Conservation (phyloP, 1,284 basidiomycete species). For the Ceraceosorus guamensis region DNA sequence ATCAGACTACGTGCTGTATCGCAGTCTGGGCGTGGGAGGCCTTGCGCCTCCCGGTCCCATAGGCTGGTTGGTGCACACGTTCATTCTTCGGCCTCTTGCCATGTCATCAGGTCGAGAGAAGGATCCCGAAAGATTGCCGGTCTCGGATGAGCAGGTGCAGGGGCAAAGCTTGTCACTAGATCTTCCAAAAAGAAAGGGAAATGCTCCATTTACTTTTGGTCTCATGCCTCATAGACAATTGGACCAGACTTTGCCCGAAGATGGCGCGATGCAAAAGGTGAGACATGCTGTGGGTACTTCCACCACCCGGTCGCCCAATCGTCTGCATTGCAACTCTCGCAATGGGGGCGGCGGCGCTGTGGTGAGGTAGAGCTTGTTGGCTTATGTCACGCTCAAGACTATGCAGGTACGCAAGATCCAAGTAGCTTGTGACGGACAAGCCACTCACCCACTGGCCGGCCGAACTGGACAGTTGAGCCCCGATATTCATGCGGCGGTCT, state of each 20-base stretch:
- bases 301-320: no score
- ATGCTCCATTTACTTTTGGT: slow-evolving; percentile 7
- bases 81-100: slow-evolving; percentile 7
- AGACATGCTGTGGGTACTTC: no score
- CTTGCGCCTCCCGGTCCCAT: background rate
- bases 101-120: background rate
- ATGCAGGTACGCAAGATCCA: no score
- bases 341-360: no score
- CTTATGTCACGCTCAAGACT: no score
- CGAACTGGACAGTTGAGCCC: no score
- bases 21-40: slow-evolving; percentile 8
- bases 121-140: slow-evolving; percentile 4
- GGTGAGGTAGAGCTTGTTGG: no score
- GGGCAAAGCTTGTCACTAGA: background rate
- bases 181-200: background rate
- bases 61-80: slow-evolving; percentile 8
- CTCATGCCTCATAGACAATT: slow-evolving; percentile 9
- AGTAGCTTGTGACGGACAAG: no score
- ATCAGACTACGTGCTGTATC: slow-evolving; percentile 7
- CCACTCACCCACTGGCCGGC: no score
- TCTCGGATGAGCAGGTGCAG: slow-evolving; percentile 4
- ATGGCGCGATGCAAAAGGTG: background rate
- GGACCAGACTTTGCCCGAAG: background rate
- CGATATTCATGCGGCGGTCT: no score
- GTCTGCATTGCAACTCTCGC: no score